Base-by-base conservation (phyloP, 225 moss, liverwort and hornwort genomes). In the Bryoerythrophyllum caledonicum region DNA sequence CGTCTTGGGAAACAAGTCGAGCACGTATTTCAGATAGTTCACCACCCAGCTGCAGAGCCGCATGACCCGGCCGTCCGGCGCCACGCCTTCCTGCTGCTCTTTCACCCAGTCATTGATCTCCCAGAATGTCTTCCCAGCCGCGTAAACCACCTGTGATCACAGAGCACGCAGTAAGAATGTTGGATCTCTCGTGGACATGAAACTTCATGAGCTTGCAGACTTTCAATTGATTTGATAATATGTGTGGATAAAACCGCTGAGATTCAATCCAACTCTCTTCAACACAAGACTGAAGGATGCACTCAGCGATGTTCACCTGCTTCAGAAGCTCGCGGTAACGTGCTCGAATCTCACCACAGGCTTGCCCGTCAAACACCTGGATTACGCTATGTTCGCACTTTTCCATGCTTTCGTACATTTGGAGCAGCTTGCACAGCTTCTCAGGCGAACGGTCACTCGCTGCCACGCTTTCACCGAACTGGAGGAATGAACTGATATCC, bases 341-440 rank as follows among this genome's bases (percentile, higher is more conserved):
- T 34, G 83, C 68, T 70, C 90, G 84, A 70, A 94, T 85, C 59
- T 91, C 91, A 66, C 83, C 89, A 68, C 94, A 94, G 63, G 86
- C 86, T 56, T 82, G 86, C 34, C 96, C 96, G 73, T 92, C 96
- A 83, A 97, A 97, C 41, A 97, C 83, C 77, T 94, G 91, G 38
- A 89, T 80, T 43, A 97, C 84, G 75, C 87, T 86, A 12, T 85
- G 87, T 65, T 89, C 79, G 49, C 91, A 90, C 53, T 87, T 84
- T 66, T 91, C 96, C 80, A 91, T 84, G 48, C 87, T 86, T 48
- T 97, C 91, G 73, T 91, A 94, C 92, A 97, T 97, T 74, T 97
- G 92, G 59, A 93, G 87, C 76, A 97, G 80, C 75, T 90, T 93
- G 78, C 83, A 91, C 34, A 94, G 81, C 76, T 97, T 94, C 56